Conservation (phyloP, 768 basidiomycete genomes). For the Suillus alpinus region DNA sequence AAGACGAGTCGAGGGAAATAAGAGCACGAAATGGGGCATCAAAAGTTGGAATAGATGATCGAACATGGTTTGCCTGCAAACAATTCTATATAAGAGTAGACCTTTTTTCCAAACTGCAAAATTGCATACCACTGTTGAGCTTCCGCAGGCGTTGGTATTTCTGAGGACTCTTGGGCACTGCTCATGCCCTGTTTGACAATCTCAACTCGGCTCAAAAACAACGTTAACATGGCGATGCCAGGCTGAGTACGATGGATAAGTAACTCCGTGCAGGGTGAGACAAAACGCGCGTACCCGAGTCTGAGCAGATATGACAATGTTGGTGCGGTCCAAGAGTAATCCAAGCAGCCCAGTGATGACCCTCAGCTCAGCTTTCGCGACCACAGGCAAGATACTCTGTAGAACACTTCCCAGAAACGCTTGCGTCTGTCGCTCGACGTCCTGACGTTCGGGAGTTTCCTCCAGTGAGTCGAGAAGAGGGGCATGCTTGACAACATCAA, state of each 20-base stretch:
- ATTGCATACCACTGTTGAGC: conserved; percentile 72
- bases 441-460: conserved; percentile 58
- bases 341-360: conserved; percentile 86
- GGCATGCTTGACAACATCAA: conserved; percentile 86
- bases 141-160: conserved; percentile 68
- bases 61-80: conserved; percentile 78
- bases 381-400: conserved; percentile 81
- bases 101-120: not conserved
- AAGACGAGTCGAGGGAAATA: conserved; percentile 90
- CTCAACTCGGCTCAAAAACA: conserved; percentile 91
- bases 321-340: conserved; percentile 74
- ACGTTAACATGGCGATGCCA: conserved; percentile 85
- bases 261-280: conserved; percentile 1
- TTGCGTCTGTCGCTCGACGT: conserved; percentile 87
- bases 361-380: conserved; percentile 75
- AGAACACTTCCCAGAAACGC: conserved; percentile 83
- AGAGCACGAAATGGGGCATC: conserved; percentile 65
- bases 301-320: conserved; percentile 68
- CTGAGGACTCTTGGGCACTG: conserved; percentile 49
- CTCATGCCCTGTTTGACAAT: conserved; percentile 75
- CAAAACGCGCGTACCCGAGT: conserved; percentile 62
- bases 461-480: conserved; percentile 65
- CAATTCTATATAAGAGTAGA: not conserved
- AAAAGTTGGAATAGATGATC: conserved; percentile 83
- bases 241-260: conserved; percentile 51